Conservation (phyloP, 345 rosid species). For the Lepidium africanum region DNA sequence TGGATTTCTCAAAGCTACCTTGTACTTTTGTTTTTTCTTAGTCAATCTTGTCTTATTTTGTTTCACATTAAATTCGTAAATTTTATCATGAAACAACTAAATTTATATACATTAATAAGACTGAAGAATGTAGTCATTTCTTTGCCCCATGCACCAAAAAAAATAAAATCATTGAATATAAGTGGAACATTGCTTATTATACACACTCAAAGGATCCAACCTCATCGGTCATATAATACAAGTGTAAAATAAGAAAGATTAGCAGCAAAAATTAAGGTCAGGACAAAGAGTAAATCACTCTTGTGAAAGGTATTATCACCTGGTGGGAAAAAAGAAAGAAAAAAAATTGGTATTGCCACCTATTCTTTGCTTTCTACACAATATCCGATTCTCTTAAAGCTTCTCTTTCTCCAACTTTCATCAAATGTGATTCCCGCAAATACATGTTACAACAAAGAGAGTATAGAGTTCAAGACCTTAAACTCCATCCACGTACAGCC, state of each 20-base stretch:
- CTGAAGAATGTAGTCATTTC: too few relatives aligned
- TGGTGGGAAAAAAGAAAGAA: background rate
- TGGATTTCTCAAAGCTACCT: background rate
- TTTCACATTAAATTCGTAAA: too few relatives aligned
- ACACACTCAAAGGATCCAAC: background rate
- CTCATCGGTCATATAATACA: background rate
- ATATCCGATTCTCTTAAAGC: background rate
- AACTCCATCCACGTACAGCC: conserved; percentile 77
- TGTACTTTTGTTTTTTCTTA: background rate
- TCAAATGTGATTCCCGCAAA: conserved; percentile 12
- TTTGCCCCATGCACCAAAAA: background rate
- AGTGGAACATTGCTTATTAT: background rate
- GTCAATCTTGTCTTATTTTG: background rate
- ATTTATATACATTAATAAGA: too few relatives aligned
- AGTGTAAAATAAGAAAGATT: background rate
- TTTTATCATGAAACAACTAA: too few relatives aligned
- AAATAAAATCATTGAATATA: background rate
- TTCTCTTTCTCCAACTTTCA: conserved; percentile 4
- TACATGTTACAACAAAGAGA: background rate
- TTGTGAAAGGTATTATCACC: background rate
- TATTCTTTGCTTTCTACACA: conserved; percentile 22
- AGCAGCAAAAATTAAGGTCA: conserved; percentile 12
- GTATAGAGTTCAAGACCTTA: conserved; percentile 40
- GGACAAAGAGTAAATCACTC: background rate
- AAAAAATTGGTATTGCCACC: background rate